Percentiles rank a stretch among this genome's conserved stretches.
phyloP scores from a whole-genome alignment of 495 filamentous ascomycete genomes.

The Sordaria brevicollis region DNA sequence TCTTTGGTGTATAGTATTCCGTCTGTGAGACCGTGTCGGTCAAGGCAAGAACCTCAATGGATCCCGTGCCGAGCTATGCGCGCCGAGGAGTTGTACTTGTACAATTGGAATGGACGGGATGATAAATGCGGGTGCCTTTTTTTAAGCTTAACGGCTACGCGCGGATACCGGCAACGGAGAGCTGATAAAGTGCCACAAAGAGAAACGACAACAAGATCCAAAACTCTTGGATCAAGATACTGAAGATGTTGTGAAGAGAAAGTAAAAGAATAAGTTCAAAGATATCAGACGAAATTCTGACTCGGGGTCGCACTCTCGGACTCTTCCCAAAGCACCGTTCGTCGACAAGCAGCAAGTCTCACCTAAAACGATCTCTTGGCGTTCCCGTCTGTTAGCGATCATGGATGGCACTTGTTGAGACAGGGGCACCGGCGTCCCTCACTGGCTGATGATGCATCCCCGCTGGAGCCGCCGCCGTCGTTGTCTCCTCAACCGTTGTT shows the following conservation, averaged over 20 bases:
- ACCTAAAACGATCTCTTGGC: neutral
- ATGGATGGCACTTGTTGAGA: neutral
- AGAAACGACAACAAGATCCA: neutral
- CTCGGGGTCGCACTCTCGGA: neutral
- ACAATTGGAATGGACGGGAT: neutral
- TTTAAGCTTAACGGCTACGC: neutral
- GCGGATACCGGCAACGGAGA: neutral
- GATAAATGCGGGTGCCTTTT: neutral
- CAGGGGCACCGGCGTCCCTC: neutral
- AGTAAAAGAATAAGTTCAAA: neutral
- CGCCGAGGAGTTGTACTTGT: neutral
- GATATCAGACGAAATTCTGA: neutral
- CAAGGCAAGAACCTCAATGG: neutral
- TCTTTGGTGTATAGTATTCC: neutral
- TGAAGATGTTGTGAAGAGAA: neutral
- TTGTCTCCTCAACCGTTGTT: neutral
- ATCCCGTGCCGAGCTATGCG: neutral
- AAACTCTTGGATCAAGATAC: neutral
- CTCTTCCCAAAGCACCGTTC: neutral
- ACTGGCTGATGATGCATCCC: neutral
- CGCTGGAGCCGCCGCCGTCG: neutral
- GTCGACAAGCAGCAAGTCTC: neutral
- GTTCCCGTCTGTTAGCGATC: neutral
- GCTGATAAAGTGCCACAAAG: neutral
- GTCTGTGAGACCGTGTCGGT: neutral